phyloP scores from a whole-genome alignment of 345 rosid genomes.

The Lepidium africanum region DNA sequence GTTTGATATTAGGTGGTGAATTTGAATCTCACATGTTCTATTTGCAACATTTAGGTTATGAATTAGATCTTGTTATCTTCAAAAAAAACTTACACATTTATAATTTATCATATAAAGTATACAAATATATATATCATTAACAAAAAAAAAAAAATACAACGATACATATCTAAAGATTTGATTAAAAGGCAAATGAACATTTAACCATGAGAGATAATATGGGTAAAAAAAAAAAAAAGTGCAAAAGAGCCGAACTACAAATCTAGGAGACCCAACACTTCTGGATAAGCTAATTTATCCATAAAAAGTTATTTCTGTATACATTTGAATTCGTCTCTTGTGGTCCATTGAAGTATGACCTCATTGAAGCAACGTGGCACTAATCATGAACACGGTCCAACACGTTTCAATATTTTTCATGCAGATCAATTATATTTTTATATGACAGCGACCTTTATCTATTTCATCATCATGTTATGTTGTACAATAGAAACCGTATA shows the following conservation, averaged over 20 bases:
- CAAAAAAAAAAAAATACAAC: too few relatives aligned
- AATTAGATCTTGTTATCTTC: too few relatives aligned
- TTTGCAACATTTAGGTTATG: too few relatives aligned
- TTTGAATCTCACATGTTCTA: too few relatives aligned
- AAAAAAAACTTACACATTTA: too few relatives aligned
- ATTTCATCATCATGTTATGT: not conserved
- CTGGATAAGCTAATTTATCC: not conserved
- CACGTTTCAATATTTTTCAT: slow-evolving; percentile 23
- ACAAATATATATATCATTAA: too few relatives aligned
- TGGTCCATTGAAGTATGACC: slow-evolving; percentile 12
- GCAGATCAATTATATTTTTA: not conserved
- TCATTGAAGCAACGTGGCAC: slow-evolving; percentile 27
- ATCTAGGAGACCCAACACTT: slow-evolving; percentile 10
- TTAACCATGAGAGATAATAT: too few relatives aligned
- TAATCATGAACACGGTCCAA: slow-evolving; percentile 6
- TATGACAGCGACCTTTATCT: slow-evolving; percentile 6
- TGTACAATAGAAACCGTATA: not conserved
- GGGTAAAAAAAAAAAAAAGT: too few relatives aligned
- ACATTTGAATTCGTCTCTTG: not conserved
- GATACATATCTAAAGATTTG: too few relatives aligned
- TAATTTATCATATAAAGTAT: too few relatives aligned
- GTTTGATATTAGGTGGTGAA: too few relatives aligned
- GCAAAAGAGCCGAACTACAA: not conserved
- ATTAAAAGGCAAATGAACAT: too few relatives aligned
- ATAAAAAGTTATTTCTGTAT: not conserved